Evolutionary conservation across 805 yeast genomes (phyloP).

Genomic region (Yueomyces sinensis): DNA sequence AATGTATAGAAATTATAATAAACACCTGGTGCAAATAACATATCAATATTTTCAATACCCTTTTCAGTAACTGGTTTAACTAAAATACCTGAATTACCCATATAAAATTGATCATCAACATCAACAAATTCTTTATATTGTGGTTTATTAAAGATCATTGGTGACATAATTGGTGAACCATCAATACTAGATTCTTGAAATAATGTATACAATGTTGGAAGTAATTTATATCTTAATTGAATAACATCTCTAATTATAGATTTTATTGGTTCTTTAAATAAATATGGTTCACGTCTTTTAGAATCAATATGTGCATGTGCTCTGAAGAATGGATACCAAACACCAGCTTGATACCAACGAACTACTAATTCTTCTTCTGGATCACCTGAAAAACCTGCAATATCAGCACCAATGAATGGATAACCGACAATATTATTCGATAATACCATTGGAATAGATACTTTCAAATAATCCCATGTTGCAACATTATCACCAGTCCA

Average conservation of each 20-base stretch:
- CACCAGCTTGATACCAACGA: constrained; percentile 94
- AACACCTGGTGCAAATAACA: constrained; percentile 32
- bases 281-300: constrained; percentile 85
- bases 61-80: constrained; percentile 70
- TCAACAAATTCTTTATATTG: constrained; percentile 29
- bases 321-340: constrained; percentile 93
- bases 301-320: constrained; percentile 96
- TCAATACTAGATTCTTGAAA: constrained; percentile 48
- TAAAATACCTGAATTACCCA: constrained; percentile 58
- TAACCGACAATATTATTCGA: constrained; percentile 71
- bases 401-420: constrained; percentile 94
- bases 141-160: constrained; percentile 48
- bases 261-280: constrained; percentile 64
- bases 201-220: constrained; percentile 71
- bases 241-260: constrained; percentile 57
- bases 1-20: constrained; percentile 43
- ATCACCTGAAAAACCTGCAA: constrained; percentile 92
- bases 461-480: constrained; percentile 73
- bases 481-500: constrained; percentile 99
- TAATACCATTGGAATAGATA: constrained; percentile 78
- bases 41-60: constrained; percentile 26
- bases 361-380: constrained; percentile 70
- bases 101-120: constrained; percentile 72
- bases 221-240: constrained; percentile 54
- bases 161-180: constrained; percentile 63